Conservation (phyloP, 192 early-diverging fungal genomes). For the Backusella parvicylindrica region DNA sequence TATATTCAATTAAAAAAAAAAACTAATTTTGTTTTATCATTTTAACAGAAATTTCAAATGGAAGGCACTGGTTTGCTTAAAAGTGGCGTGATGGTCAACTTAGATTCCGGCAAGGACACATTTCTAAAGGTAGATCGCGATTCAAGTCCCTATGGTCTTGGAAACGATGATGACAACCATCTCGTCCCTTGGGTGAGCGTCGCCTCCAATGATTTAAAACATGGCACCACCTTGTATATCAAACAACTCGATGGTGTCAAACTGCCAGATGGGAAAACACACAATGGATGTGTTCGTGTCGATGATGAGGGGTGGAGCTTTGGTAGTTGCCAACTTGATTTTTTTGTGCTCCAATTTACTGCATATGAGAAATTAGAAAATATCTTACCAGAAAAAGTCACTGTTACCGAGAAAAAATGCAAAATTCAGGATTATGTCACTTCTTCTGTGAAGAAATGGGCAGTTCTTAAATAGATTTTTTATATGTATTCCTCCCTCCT, state of each 20-base stretch:
- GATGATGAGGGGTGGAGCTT: slow-evolving; percentile 41
- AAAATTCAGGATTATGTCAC: slow-evolving; percentile 22
- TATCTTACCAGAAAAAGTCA: slow-evolving; percentile 10
- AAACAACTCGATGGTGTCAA: slow-evolving; percentile 28
- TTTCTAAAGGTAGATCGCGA: slow-evolving; percentile 27
- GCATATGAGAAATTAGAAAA: slow-evolving; percentile 8
- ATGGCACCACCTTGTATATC: slow-evolving; percentile 33
- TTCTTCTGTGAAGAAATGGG: slow-evolving; percentile 15
- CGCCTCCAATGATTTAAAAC: slow-evolving; percentile 35
- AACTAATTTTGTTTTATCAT: neutral
- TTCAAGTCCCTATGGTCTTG: slow-evolving; percentile 27
- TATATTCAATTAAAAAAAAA: neutral
- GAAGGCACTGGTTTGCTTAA: slow-evolving; percentile 38
- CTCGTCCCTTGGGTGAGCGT: slow-evolving; percentile 39
- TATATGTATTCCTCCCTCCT: neutral
- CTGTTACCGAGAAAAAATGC: slow-evolving; percentile 13
- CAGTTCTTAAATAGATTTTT: slow-evolving; percentile 8
- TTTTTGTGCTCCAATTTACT: slow-evolving; percentile 25
- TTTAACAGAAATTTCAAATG: slow-evolving; percentile 38
- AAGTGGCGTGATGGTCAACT: slow-evolving; percentile 31
- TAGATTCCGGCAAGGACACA: slow-evolving; percentile 1
- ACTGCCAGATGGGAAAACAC: slow-evolving; percentile 33
- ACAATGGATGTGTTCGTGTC: slow-evolving; percentile 43
- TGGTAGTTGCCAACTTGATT: slow-evolving; percentile 31
- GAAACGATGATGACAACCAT: slow-evolving; percentile 13